These are phyloP conservation scores for Sutorius australiensis DNA, from an alignment of 768 basidiomycete genomes.

Conservation along the genomic window DNA sequence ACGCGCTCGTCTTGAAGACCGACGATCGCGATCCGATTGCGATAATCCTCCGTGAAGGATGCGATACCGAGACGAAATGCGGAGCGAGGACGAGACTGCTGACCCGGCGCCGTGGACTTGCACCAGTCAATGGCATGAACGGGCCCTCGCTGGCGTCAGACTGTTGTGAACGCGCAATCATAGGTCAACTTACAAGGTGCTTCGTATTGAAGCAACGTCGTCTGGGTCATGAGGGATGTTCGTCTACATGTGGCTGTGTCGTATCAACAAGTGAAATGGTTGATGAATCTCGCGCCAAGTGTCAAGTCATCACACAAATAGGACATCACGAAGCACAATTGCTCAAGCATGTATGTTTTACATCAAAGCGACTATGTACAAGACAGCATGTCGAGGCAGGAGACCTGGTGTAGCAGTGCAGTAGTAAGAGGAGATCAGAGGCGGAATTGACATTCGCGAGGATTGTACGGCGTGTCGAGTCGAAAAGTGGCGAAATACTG, in stretches of 20 bases:
- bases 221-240: constrained; percentile 53
- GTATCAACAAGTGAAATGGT: too few relatives aligned
- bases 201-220: constrained; percentile 75
- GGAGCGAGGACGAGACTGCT: constrained; percentile 66
- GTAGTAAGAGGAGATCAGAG: constrained; percentile 15
- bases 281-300: too few relatives aligned
- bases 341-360: constrained; percentile 19
- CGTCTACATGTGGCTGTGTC: constrained; percentile 23
- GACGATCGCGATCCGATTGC: constrained; percentile 76
- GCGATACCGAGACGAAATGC: constrained; percentile 83
- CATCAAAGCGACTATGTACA: constrained; percentile 30
- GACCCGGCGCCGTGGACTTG: constrained; percentile 72
- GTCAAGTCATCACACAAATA: background rate
- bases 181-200: constrained; percentile 66
- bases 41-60: constrained; percentile 81
- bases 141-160: constrained; percentile 56
- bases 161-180: constrained; percentile 1
- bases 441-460: constrained; percentile 17
- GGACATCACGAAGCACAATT: constrained; percentile 9
- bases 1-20: constrained; percentile 83
- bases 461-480: constrained; percentile 21
- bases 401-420: constrained; percentile 21
- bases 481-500: constrained; percentile 18
- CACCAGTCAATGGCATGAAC: constrained; percentile 87
- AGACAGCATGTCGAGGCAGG: constrained; percentile 21